Conservation (phyloP, 768 basidiomycete species). For the Imleria badia region DNA sequence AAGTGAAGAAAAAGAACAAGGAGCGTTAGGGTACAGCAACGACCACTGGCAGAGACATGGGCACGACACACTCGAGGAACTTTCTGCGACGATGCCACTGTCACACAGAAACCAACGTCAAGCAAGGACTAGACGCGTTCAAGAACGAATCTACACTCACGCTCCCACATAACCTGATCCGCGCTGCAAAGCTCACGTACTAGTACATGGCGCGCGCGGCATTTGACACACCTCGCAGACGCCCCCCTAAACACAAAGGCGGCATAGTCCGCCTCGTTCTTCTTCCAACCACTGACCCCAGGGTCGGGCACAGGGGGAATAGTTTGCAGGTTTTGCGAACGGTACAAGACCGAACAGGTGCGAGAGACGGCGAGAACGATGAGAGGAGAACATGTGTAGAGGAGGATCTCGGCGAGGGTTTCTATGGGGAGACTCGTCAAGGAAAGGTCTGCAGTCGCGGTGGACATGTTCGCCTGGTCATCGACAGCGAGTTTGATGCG, state of each 20-base stretch:
- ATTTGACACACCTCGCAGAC: conserved; percentile 55
- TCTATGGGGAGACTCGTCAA: conserved; percentile 52
- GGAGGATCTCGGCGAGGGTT: conserved; percentile 61
- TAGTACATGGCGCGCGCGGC: conserved; percentile 38
- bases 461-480: not conserved
- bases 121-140: not conserved
- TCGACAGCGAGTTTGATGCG: not conserved
- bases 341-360: conserved; percentile 53
- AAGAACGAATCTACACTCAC: conserved; percentile 26
- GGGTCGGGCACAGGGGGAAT: conserved; percentile 43
- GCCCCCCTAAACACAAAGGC: conserved; percentile 62
- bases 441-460: not conserved
- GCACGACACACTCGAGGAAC: conserved; percentile 18
- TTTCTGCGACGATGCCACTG: conserved; percentile 24
- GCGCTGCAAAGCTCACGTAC: conserved; percentile 48
- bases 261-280: conserved; percentile 58
- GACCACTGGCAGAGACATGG: too few species aligned
- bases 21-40: not conserved
- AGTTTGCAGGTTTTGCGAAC: conserved; percentile 42
- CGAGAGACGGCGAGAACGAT: conserved; percentile 61
- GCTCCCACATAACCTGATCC: conserved; percentile 44
- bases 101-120: too few species aligned
- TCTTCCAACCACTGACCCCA: conserved; percentile 16
- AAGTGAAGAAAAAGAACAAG: too few species aligned
- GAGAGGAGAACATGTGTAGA: conserved; percentile 48